phyloP scores from a whole-genome alignment of 352 stramenopile genomes.

The Peronospora farinosa region DNA sequence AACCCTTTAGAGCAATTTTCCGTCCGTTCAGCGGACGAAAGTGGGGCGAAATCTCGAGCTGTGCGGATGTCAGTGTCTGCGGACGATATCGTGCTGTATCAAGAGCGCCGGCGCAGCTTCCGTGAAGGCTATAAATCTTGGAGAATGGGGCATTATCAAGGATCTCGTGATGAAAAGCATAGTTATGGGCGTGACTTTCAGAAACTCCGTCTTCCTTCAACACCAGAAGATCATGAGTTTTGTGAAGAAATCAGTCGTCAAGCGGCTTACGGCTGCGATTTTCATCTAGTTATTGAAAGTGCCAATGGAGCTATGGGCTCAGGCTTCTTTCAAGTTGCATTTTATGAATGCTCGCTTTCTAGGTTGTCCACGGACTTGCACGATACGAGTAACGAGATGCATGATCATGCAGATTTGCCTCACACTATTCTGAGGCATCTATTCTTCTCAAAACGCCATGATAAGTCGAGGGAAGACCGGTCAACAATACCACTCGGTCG shows the following conservation, averaged over 20 bases:
- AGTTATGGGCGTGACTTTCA: constrained; percentile 39
- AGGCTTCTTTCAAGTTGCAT: constrained; percentile 81
- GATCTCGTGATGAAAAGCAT: constrained; percentile 65
- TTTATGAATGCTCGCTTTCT: constrained; percentile 80
- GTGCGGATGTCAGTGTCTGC: constrained; percentile 68
- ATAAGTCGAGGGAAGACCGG: constrained; percentile 20
- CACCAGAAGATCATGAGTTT: constrained; percentile 70
- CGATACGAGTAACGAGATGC: constrained; percentile 24
- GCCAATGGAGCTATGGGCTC: constrained; percentile 43
- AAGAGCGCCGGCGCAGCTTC: constrained; percentile 71
- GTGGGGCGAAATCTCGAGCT: constrained; percentile 19
- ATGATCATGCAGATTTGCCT: constrained; percentile 29
- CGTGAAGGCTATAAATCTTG: constrained; percentile 82
- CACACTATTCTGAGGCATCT: constrained; percentile 51
- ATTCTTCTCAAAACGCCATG: constrained; percentile 34
- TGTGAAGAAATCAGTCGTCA: constrained; percentile 63
- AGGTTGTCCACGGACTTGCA: constrained; percentile 42
- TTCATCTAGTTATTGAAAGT: constrained; percentile 71
- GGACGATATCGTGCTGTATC: constrained; percentile 81
- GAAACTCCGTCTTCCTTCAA: constrained; percentile 45
- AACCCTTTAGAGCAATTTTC: constrained; percentile 31
- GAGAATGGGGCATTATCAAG: constrained; percentile 75
- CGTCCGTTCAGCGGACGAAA: constrained; percentile 20
- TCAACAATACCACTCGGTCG: constrained; percentile 21
- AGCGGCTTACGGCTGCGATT: constrained; percentile 54